Conservation (phyloP, 1,139 yeast species). For the Hanseniaspora gamundiae region DNA sequence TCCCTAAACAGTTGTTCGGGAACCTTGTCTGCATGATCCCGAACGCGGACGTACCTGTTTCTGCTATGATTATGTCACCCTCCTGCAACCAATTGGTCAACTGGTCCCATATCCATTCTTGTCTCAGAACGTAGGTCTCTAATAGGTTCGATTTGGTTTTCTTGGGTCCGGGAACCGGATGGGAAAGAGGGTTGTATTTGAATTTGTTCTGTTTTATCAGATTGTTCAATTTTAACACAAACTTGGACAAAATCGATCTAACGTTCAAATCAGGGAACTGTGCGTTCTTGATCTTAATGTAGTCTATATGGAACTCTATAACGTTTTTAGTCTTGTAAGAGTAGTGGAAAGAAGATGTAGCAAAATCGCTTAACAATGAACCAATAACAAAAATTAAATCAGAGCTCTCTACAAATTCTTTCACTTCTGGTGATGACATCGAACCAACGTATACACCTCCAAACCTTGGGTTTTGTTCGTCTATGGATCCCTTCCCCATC, state of each 20-base stretch:
- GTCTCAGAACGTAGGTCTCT: constrained; percentile 36
- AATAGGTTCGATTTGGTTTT: constrained; percentile 26
- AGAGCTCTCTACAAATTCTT: constrained; percentile 61
- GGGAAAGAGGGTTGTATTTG: constrained; percentile 12
- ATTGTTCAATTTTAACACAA: constrained; percentile 28
- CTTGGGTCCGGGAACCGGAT: constrained; percentile 17
- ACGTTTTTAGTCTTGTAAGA: constrained; percentile 62
- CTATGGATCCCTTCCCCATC: constrained; percentile 75
- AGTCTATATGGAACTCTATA: constrained; percentile 70
- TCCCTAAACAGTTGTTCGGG: constrained; percentile 59
- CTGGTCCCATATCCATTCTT: constrained; percentile 75
- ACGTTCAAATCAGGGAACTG: constrained; percentile 62
- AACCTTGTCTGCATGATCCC: constrained; percentile 70
- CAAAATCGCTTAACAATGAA: constrained; percentile 70
- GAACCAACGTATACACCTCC: constrained; percentile 83
- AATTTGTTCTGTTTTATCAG: constrained; percentile 4
- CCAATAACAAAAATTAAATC: constrained; percentile 72
- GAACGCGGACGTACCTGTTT: constrained; percentile 83
- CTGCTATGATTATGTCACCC: constrained; percentile 71
- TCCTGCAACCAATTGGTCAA: constrained; percentile 62
- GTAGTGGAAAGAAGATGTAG: constrained; percentile 78
- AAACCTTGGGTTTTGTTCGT: constrained; percentile 58
- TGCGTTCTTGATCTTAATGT: constrained; percentile 60
- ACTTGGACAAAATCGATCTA: constrained; percentile 45
- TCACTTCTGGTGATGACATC: constrained; percentile 62